Base-by-base conservation (phyloP, 2,329 filamentous ascomycete species). In the Cladophialophora chaetospira region DNA sequence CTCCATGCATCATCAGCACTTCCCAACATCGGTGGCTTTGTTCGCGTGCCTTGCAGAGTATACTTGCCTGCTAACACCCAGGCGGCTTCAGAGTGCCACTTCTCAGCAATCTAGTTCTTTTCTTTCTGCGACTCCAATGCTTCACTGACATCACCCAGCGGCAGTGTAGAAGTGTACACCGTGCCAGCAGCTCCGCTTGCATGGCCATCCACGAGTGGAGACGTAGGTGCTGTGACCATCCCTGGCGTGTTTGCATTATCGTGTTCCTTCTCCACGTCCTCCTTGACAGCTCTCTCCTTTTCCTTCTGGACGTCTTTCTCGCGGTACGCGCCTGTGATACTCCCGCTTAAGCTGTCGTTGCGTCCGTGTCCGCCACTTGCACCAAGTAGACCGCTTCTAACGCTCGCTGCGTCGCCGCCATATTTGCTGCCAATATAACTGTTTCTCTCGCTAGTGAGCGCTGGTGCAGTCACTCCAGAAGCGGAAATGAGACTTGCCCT, bases 341-440 rank as follows among this genome's bases (percentile, higher is more conserved):
- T 65, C 19, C 62, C 57, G 36, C 61, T 63, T 8, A 64, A 55
- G 38, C 61, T 63, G 28, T 66, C 63, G 26, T 57, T 66, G 33
- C 62, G 46, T 11, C 63, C 61, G 50, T 66, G 64, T 60, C 90
- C 82, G 4, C 33, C 48, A 40, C 26, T 38, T 2, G 83, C 84
- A 70, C 96, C 92, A 2, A 89, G 71, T 1, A 88, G 75, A 0
- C 89, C 90, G 70, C 90, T 96, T 52, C 89, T 82, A 26, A 95
- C 77, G 68, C 91, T 96, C 8, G 86, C 85, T 1, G 83, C 88
- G 64, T 96, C 90, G 63, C 96, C 90, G 4, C 81, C 84, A 17
- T 69, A 72, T 60, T 78, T 78, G 66, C 77, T 83, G 57, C 84
- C 84, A 68, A 96, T 93, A 61, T 88, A 83, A 72, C 89, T 95